These are phyloP conservation scores for Turritis glabra DNA, from an alignment of 345 rosid genomes.

Conservation along the genomic window DNA sequence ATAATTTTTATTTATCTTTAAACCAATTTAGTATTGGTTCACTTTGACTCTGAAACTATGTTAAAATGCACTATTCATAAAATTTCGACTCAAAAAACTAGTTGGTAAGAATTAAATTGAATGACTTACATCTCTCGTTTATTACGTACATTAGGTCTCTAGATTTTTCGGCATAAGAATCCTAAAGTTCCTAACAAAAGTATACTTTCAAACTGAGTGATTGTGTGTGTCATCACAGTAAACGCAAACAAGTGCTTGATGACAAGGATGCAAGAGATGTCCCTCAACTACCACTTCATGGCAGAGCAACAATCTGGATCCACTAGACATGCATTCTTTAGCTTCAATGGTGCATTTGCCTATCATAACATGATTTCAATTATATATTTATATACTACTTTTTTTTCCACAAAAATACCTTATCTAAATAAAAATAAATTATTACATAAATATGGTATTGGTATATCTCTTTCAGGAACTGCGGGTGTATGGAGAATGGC, in stretches of 20 bases:
- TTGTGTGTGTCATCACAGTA: constrained; percentile 6
- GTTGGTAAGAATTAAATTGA: not conserved
- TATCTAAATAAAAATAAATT: no score
- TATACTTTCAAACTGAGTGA: not conserved
- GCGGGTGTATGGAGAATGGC: constrained; percentile 97
- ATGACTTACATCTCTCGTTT: no score
- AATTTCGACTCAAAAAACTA: not conserved
- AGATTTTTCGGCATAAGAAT: not conserved
- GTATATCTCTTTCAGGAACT: constrained; percentile 54
- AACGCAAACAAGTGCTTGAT: constrained; percentile 42
- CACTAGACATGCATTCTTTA: constrained; percentile 37
- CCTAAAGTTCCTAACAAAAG: constrained; percentile 7
- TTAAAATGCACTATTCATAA: no score
- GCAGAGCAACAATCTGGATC: constrained; percentile 43
- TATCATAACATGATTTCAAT: not conserved
- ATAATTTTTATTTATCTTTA: no score
- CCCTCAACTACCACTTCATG: constrained; percentile 41
- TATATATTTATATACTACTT: no score
- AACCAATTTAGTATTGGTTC: no score
- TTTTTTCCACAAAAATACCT: no score
- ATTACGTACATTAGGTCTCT: not conserved
- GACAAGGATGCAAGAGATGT: constrained; percentile 45
- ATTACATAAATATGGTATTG: not conserved
- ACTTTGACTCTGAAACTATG: no score
- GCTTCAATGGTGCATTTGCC: constrained; percentile 34